Conservation (phyloP, 202 grass and related monocot species). For the Panicum hallii region DNA sequence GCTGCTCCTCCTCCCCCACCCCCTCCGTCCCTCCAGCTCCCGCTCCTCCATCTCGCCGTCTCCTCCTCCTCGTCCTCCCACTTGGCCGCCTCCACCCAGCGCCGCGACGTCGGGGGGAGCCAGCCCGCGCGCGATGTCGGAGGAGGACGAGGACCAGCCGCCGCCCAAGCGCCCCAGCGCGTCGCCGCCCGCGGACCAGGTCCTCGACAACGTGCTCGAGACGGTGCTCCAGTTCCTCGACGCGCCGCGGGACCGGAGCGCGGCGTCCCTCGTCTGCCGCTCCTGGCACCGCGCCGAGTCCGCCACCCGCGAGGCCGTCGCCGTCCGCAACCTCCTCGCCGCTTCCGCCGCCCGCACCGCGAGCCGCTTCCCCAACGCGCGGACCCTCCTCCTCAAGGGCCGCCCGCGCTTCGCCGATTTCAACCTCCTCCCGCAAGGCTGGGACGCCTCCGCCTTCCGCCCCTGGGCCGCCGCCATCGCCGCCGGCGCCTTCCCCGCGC, state of each 20-base stretch:
- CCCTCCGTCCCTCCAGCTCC: neutral
- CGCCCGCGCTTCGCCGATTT: slow-evolving; percentile 90
- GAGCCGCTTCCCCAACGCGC: slow-evolving; percentile 68
- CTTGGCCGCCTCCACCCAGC: neutral
- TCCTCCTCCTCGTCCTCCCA: neutral
- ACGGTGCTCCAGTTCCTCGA: slow-evolving; percentile 91
- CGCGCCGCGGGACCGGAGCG: slow-evolving; percentile 64
- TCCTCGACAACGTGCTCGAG: slow-evolving; percentile 92
- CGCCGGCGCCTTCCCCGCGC: slow-evolving; percentile 47
- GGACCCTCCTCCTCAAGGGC: slow-evolving; percentile 74
- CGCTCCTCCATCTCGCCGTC: neutral
- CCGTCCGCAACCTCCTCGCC: slow-evolving; percentile 84
- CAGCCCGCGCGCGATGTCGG: slow-evolving; percentile 49
- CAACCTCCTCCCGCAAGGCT: slow-evolving; percentile 70
- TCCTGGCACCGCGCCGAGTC: slow-evolving; percentile 86
- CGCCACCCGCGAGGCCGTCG: slow-evolving; percentile 62
- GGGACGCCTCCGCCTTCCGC: slow-evolving; percentile 74
- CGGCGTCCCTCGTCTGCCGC: slow-evolving; percentile 78
- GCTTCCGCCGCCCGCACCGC: slow-evolving; percentile 62
- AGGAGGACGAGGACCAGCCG: slow-evolving; percentile 69
- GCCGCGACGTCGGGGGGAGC: neutral
- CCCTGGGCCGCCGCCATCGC: slow-evolving; percentile 72
- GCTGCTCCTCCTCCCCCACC: neutral
- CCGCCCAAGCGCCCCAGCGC: slow-evolving; percentile 39
- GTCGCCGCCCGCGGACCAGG: slow-evolving; percentile 76